These are phyloP conservation scores for Trichoderma pleuroti DNA, from an alignment of 2,329 filamentous ascomycete genomes.

Conservation along the genomic window DNA sequence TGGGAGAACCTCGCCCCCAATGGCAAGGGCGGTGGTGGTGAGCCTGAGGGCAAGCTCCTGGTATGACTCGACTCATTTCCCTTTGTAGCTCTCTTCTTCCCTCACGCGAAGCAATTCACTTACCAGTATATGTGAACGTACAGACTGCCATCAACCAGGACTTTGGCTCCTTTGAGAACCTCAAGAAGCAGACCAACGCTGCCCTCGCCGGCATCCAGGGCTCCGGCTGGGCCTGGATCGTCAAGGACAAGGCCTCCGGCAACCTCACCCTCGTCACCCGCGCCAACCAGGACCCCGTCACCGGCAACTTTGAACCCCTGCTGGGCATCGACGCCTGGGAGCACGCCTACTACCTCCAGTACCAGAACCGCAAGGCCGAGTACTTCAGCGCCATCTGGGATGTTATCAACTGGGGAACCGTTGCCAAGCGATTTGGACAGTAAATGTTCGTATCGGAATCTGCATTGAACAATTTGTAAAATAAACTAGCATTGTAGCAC, in stretches of 20 bases:
- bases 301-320: slow-evolving; percentile 76
- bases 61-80: slow-evolving; percentile 26
- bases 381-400: slow-evolving; percentile 95
- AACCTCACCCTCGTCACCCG: slow-evolving; percentile 64
- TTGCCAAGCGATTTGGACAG: slow-evolving; percentile 68
- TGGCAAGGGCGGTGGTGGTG: slow-evolving; percentile 58
- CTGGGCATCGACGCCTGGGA: slow-evolving; percentile 94
- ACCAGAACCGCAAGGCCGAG: slow-evolving; percentile 95
- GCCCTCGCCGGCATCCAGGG: slow-evolving; percentile 75
- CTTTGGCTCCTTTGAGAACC: slow-evolving; percentile 63
- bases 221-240: slow-evolving; percentile 87
- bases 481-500: not conserved
- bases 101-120: not conserved
- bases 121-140: not conserved
- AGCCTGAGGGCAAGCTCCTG: slow-evolving; percentile 59
- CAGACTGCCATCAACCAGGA: slow-evolving; percentile 58
- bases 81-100: not conserved
- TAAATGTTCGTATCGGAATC: slow-evolving; percentile 26
- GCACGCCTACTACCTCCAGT: slow-evolving; percentile 94
- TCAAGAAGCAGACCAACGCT: slow-evolving; percentile 64
- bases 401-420: slow-evolving; percentile 92
- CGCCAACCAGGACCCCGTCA: slow-evolving; percentile 86
- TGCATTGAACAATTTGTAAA: not conserved
- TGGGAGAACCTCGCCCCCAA: slow-evolving; percentile 77
- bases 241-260: slow-evolving; percentile 64